phyloP scores from a whole-genome alignment of 2,329 filamentous ascomycete species.

The Fusarium fracticaudum region DNA sequence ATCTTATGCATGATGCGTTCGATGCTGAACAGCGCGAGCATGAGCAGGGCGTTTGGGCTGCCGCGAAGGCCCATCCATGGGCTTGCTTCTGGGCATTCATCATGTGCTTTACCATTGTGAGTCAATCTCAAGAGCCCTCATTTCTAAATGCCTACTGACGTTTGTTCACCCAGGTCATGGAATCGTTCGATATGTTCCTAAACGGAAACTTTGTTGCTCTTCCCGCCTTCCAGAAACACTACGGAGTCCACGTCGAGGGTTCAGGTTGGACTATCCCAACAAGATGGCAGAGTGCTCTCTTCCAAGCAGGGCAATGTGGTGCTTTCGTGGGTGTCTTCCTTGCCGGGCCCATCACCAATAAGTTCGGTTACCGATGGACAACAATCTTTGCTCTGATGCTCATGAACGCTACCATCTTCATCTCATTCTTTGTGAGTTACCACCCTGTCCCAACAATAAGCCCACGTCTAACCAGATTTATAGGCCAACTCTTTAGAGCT shows the following conservation, averaged over 20 bases:
- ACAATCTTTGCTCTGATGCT: constrained; percentile 50
- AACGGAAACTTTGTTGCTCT: constrained; percentile 58
- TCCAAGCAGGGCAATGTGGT: constrained; percentile 47
- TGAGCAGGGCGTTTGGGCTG: constrained; percentile 50
- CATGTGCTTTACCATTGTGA: constrained; percentile 61
- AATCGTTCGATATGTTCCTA: constrained; percentile 60
- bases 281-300: constrained; percentile 52
- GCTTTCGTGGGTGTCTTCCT: constrained; percentile 51
- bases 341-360: constrained; percentile 50
- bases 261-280: constrained; percentile 48
- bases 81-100: constrained; percentile 59
- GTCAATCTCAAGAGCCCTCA: constrained; percentile 9
- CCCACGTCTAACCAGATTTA: not conserved
- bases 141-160: not conserved
- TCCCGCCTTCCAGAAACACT: constrained; percentile 48
- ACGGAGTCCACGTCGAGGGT: constrained; percentile 46
- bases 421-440: constrained; percentile 61
- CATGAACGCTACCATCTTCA: constrained; percentile 52
- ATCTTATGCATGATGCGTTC: constrained; percentile 37
- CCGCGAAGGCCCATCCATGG: constrained; percentile 54
- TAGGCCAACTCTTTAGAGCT: constrained; percentile 49
- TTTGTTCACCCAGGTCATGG: constrained; percentile 54
- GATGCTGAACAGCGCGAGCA: constrained; percentile 54
- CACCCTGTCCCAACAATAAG: no score
- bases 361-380: constrained; percentile 50